A percentile compares a stretch with the other conserved stretches of the same genome.
Conservation (phyloP, 805 yeast genomes). For the Lipomyces kockii region DNA sequence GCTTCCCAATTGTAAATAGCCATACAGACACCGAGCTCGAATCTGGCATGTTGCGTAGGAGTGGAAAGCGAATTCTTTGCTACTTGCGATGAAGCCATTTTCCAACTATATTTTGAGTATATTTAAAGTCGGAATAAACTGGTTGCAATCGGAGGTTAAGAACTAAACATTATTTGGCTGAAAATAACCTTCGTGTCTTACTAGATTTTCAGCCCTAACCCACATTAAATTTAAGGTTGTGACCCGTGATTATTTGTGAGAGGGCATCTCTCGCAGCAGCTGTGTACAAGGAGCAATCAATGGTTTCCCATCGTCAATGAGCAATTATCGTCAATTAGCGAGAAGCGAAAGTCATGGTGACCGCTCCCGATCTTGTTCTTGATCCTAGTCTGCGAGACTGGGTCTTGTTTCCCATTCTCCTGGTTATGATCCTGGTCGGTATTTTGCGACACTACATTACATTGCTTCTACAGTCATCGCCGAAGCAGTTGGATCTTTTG, state of each 20-base stretch:
- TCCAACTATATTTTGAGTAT: not conserved
- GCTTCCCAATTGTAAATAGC: conserved; percentile 90
- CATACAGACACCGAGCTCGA: conserved; percentile 93
- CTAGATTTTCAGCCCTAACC: not conserved
- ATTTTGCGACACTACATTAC: conserved; percentile 72
- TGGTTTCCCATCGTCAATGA: not conserved
- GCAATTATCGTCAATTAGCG: not conserved
- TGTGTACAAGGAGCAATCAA: too few species aligned
- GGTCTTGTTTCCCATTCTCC: conserved; percentile 88
- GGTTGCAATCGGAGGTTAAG: not conserved
- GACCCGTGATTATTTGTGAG: not conserved
- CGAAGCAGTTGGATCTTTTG: conserved; percentile 58
- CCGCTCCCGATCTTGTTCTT: conserved; percentile 60
- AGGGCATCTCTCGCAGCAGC: too few species aligned
- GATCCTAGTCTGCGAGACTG: conserved; percentile 86
- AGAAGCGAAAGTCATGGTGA: conserved; percentile 15
- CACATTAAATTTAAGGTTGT: not conserved
- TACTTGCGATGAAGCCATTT: conserved; percentile 13
- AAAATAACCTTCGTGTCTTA: not conserved
- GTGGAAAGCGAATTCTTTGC: conserved; percentile 21
- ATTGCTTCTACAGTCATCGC: conserved; percentile 60
- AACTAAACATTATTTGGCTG: not conserved
- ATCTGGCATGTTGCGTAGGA: conserved; percentile 67
- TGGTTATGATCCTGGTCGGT: conserved; percentile 89
- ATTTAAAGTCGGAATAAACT: not conserved